Evolutionary conservation across 306 rosid species (phyloP).

Genomic region (Quercus suber): DNA sequence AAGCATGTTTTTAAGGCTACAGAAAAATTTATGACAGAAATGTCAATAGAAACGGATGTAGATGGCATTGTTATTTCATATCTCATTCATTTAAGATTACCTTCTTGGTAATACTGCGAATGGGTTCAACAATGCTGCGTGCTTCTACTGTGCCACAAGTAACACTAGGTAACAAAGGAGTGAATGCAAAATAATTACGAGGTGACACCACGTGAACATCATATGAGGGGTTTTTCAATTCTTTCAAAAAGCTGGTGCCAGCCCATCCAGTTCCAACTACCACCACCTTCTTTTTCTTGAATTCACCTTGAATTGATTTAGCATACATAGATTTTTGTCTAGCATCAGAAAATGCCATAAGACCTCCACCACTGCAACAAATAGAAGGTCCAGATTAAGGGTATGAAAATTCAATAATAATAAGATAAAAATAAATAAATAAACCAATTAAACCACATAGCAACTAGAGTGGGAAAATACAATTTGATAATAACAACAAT

Average conservation of each 20-base stretch:
- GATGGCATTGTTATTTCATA: neutral
- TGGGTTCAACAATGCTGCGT: slow-evolving; percentile 88
- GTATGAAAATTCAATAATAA: neutral
- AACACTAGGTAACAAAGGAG: slow-evolving; percentile 91
- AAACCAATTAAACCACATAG: neutral
- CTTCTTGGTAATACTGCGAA: slow-evolving; percentile 75
- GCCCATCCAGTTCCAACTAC: slow-evolving; percentile 99
- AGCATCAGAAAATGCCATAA: slow-evolving; percentile 61
- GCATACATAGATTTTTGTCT: slow-evolving; percentile 18
- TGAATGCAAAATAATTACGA: slow-evolving; percentile 87
- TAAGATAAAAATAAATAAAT: neutral
- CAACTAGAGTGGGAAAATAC: neutral
- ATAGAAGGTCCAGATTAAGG: slow-evolving; percentile 2
- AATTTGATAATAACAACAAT: neutral
- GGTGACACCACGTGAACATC: slow-evolving; percentile 91
- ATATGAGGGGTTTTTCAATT: slow-evolving; percentile 50
- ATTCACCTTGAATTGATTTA: slow-evolving; percentile 25
- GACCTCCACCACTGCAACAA: slow-evolving; percentile 74
- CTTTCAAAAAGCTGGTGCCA: slow-evolving; percentile 80
- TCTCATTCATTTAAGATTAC: slow-evolving; percentile 22
- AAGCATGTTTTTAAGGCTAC: no score
- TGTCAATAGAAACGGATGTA: neutral
- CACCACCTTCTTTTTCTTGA: slow-evolving; percentile 72
- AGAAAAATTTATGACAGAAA: no score
- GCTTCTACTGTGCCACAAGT: slow-evolving; percentile 95